Percentiles rank a stretch among this genome's conserved stretches.
Conservation (phyloP, 257 asterid species). For the Solanum ossicruentum region DNA sequence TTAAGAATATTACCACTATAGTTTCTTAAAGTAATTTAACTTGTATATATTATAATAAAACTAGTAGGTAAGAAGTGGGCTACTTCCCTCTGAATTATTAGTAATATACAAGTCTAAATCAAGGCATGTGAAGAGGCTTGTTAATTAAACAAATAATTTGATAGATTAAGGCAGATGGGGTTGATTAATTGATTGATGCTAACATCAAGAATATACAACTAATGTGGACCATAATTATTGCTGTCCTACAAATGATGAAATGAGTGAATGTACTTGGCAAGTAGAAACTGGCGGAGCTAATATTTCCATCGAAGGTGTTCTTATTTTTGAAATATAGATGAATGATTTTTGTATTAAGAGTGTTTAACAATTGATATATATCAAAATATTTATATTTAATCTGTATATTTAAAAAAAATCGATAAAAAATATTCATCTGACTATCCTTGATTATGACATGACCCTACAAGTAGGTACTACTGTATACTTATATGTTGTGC, state of each 20-base stretch:
- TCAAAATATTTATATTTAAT: too few relatives aligned
- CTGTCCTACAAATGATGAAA: background rate
- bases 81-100: background rate
- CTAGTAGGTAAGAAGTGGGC: background rate
- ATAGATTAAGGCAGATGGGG: background rate
- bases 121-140: background rate
- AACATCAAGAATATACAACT: background rate
- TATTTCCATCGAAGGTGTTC: too few relatives aligned
- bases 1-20: background rate
- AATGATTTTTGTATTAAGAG: too few relatives aligned
- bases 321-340: accelerated
- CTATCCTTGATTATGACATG: too few relatives aligned
- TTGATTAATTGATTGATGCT: background rate
- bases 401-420: too few relatives aligned
- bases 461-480: too few relatives aligned
- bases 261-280: background rate
- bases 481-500: too few relatives aligned
- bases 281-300: accelerated
- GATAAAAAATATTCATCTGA: too few relatives aligned
- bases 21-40: background rate
- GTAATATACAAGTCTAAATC: background rate
- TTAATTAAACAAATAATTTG: background rate
- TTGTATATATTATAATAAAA: background rate
- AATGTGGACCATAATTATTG: background rate
- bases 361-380: too few relatives aligned